Conservation (phyloP, 768 basidiomycete genomes). For the Boletus reticulatus region DNA sequence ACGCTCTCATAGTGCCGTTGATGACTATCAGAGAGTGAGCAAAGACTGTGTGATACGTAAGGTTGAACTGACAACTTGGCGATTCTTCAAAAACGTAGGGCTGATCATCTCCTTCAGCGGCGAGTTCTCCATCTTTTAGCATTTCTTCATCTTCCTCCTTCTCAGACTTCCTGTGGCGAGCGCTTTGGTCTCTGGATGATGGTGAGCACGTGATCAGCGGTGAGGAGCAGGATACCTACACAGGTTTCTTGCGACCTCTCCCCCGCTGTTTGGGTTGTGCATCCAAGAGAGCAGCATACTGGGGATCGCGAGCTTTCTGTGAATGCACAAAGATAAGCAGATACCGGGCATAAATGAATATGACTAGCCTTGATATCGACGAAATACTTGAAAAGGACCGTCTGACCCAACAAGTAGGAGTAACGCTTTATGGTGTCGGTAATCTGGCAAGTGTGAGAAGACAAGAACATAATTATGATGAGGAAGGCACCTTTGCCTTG, state of each 20-base stretch:
- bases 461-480: not conserved
- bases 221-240: conserved; percentile 41
- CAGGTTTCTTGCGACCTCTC: conserved; percentile 78
- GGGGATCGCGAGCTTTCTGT: conserved; percentile 86
- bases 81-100: conserved; percentile 95
- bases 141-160: conserved; percentile 98
- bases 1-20: conserved; percentile 85
- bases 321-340: conserved; percentile 1
- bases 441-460: conserved; percentile 47
- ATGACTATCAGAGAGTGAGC: conserved; percentile 59
- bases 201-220: conserved; percentile 1
- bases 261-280: conserved; percentile 85
- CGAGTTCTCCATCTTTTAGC: conserved; percentile 80
- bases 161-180: conserved; percentile 92
- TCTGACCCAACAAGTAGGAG: conserved; percentile 96
- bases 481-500: conserved; percentile 69
- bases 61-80: conserved; percentile 65
- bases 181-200: conserved; percentile 58
- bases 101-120: conserved; percentile 79
- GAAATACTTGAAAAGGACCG: conserved; percentile 97
- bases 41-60: not conserved
- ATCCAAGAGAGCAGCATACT: conserved; percentile 88
- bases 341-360: not conserved
- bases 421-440: conserved; percentile 95
- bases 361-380: conserved; percentile 85